Evolutionary conservation across 306 rosid genomes (phyloP).

Genomic region (Lablab purpureus): DNA sequence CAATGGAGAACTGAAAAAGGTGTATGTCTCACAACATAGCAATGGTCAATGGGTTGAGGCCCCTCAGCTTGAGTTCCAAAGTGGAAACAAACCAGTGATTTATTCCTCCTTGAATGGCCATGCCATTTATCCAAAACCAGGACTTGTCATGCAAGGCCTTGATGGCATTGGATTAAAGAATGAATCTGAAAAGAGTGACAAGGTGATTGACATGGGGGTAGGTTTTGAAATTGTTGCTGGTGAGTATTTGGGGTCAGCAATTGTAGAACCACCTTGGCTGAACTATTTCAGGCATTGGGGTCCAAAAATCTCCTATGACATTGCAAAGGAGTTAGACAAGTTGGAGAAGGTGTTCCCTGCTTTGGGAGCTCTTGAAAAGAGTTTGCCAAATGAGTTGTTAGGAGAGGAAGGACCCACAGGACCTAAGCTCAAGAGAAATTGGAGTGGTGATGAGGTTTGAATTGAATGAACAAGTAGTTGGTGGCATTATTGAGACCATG

Average conservation of each 20-base stretch:
- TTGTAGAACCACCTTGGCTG: constrained; percentile 45
- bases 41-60: constrained; percentile 49
- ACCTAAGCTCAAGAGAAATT: constrained; percentile 48
- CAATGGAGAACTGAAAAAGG: constrained; percentile 38
- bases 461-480: neutral
- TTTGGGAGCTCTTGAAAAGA: neutral
- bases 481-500: neutral
- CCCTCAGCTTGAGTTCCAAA: constrained; percentile 43
- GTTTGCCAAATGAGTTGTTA: constrained; percentile 39
- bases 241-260: constrained; percentile 39
- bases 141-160: constrained; percentile 47
- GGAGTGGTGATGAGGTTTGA: constrained; percentile 46
- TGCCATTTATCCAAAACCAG: constrained; percentile 50
- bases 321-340: constrained; percentile 25
- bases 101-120: constrained; percentile 52
- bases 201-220: constrained; percentile 40
- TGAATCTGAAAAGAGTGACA: constrained; percentile 41
- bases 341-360: constrained; percentile 44
- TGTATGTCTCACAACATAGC: constrained; percentile 51
- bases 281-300: constrained; percentile 50
- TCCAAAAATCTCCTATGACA: constrained; percentile 38
- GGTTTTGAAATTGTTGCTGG: constrained; percentile 43
- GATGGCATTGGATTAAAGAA: constrained; percentile 45
- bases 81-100: constrained; percentile 37
- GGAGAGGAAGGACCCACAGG: constrained; percentile 55